Evolutionary conservation across 495 filamentous ascomycete genomes (phyloP), one percentile per base, ranked within the genome.

Genomic region (Thozetella sp.): DNA sequence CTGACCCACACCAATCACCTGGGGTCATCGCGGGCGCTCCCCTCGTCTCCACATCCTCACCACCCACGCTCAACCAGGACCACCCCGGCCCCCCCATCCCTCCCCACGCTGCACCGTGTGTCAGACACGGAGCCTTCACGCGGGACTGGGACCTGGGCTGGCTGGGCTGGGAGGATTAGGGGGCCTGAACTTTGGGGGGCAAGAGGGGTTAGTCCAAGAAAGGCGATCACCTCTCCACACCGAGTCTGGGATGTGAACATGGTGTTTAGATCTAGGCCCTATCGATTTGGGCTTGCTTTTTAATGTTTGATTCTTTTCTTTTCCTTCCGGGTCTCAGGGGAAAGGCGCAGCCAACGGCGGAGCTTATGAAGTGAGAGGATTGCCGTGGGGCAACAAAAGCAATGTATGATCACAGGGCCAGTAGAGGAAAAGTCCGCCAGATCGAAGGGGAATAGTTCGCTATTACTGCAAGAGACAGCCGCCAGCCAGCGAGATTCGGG

Each of bases 81-180:
- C n/a, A 48, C n/a, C 43, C 43, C 43, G 43, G 43, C n/a, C 9
- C 43, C 43, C 43, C 43, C 43, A 20, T 48, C 43, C 20, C 43
- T 48, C 43, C 43, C 43, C 43, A 48, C 43, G 43, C 43, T 10
- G 43, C 10, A 48, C 43, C 43, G 43, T 48, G 43, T 48, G 43
- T 48, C 43, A 48, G 43, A 48, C 43, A 48, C 43, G 43, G 43
- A 48, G 43, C n/a, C 12, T 48, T 48, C 43, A 15, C 43, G 43
- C n/a, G 43, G 43, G 43, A 48, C 20, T 48, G 43, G 43, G 10
- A 13, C 43, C n/a, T n/a, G n/a, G n/a, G n/a, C n/a, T n/a, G n/a
- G n/a, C n/a, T n/a, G n/a, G n/a, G n/a, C n/a, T n/a, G n/a, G n/a
- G n/a, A n/a, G n/a, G n/a, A n/a, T n/a, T n/a, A n/a, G n/a, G n/a